Evolutionary conservation across 768 basidiomycete genomes (phyloP), one percentile per base, ranked within the genome.

Genomic region (Gelatoporia subvermispora): DNA sequence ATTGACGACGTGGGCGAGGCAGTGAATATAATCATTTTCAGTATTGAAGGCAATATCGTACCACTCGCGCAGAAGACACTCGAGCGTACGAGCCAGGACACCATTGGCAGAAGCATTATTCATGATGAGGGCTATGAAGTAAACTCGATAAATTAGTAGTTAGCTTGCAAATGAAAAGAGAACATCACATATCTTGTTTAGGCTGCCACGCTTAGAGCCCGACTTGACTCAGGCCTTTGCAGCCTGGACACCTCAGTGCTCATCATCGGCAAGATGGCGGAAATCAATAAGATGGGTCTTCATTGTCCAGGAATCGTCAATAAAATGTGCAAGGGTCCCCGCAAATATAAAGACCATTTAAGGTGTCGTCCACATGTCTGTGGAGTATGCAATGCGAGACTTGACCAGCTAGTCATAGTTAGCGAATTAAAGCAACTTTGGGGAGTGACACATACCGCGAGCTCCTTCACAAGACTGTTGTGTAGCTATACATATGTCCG

Each of bases 101-200:
- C 71, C 59, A 39, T 71, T 70, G 16, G 61, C 52, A 0, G 59
- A 53, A 0, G 66, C 69, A 58, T 72, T 72, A 50, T 71, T 65
- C 15, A 60, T 63, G 1, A 64, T 60, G 16, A 67, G 17, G 38
- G 41, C 41, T 43, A 25, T 24, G 23, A 43, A 24, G 41, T 43
- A 43, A 43, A 20, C 20, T 8, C 41, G 22, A 25, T 16, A 31
- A 7, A 31, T 7, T 13, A 31, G 16, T 25, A 43, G 38, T 49
- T 15, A 59, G 43, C 53, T 57, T 49, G 62, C 65, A 35, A 34
- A 37, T 40, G 45, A 35, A 48, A 40, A 11, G 18, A 48, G 51
- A 31, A 35, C 25, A 21, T 66, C n/a, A 67, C 45, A 57, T 53
- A 71, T 70, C 66, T 71, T 70, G 43, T 68, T 46, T 1, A 69